Conservation (phyloP, 2,329 filamentous ascomycete species). For the Neofusicoccum parvum region DNA sequence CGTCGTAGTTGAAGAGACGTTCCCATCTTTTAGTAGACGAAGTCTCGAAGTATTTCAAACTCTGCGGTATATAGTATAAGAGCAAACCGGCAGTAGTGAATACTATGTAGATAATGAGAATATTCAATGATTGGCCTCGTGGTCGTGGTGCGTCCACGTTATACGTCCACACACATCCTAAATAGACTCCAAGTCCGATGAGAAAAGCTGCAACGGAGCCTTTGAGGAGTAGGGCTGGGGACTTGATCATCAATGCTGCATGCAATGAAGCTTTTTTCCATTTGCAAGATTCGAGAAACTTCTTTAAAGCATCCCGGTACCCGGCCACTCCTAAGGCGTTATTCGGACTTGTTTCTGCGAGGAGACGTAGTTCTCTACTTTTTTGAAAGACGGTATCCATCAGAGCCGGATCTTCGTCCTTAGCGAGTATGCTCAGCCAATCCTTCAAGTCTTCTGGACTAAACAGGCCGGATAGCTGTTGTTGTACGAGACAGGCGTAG, state of each 20-base stretch:
- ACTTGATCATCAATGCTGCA: conserved; percentile 24
- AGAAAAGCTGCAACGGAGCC: conserved; percentile 21
- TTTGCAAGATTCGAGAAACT: background rate
- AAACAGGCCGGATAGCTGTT: conserved; percentile 21
- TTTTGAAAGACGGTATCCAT: too few relatives aligned
- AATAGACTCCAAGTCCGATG: conserved; percentile 24
- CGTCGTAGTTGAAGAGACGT: too few relatives aligned
- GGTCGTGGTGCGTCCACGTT: too few relatives aligned
- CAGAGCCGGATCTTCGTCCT: background rate
- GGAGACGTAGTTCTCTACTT: too few relatives aligned
- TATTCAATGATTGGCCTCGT: too few relatives aligned
- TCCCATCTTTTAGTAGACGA: too few relatives aligned
- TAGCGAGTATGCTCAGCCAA: conserved; percentile 10
- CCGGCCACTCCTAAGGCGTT: too few relatives aligned
- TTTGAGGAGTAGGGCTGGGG: conserved; percentile 23
- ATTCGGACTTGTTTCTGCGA: background rate
- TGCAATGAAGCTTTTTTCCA: conserved; percentile 2
- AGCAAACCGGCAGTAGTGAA: too few relatives aligned
- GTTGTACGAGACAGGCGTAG: conserved; percentile 23
- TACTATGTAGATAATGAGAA: too few relatives aligned
- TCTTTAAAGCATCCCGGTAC: background rate
- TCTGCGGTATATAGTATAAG: too few relatives aligned
- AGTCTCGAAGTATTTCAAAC: too few relatives aligned
- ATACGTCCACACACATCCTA: background rate
- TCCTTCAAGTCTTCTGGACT: conserved; percentile 23